Conservation (phyloP, 805 yeast genomes). For the Candida insectalens region DNA sequence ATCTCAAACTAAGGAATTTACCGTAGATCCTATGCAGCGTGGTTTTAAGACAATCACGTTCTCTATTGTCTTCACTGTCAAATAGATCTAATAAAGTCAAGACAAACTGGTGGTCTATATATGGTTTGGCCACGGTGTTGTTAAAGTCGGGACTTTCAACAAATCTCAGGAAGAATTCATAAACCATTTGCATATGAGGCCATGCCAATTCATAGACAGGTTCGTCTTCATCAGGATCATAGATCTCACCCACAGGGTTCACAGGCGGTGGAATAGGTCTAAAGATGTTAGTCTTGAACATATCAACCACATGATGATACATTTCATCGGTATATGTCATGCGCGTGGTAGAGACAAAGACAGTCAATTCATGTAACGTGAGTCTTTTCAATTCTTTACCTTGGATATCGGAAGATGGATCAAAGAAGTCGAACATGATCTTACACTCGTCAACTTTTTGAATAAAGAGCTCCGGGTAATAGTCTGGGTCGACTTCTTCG, state of each 20-base stretch:
- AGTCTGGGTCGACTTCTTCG: conserved; percentile 74
- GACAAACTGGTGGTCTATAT: conserved; percentile 86
- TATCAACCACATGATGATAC: conserved; percentile 77
- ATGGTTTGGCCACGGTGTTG: conserved; percentile 87
- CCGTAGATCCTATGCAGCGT: conserved; percentile 95
- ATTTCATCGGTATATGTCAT: conserved; percentile 84
- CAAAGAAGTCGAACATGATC: conserved; percentile 86
- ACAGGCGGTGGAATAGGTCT: conserved; percentile 98
- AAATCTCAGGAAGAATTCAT: conserved; percentile 87
- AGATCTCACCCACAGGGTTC: conserved; percentile 92
- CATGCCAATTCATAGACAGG: conserved; percentile 94
- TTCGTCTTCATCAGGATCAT: conserved; percentile 98
- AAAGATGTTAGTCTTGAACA: conserved; percentile 84
- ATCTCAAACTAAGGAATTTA: conserved; percentile 79
- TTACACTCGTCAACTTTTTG: conserved; percentile 92
- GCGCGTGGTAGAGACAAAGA: conserved; percentile 73
- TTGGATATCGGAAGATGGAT: conserved; percentile 82
- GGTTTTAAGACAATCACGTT: conserved; percentile 90
- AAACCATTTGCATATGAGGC: conserved; percentile 98
- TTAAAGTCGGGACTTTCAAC: conserved; percentile 92
- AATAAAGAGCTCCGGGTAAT: conserved; percentile 69
- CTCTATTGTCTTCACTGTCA: conserved; percentile 94
- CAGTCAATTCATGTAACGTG: conserved; percentile 82
- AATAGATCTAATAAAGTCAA: conserved; percentile 75
- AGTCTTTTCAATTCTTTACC: conserved; percentile 88